Conservation (phyloP, 1,139 yeast genomes). For the Taphrina flavorubra region DNA sequence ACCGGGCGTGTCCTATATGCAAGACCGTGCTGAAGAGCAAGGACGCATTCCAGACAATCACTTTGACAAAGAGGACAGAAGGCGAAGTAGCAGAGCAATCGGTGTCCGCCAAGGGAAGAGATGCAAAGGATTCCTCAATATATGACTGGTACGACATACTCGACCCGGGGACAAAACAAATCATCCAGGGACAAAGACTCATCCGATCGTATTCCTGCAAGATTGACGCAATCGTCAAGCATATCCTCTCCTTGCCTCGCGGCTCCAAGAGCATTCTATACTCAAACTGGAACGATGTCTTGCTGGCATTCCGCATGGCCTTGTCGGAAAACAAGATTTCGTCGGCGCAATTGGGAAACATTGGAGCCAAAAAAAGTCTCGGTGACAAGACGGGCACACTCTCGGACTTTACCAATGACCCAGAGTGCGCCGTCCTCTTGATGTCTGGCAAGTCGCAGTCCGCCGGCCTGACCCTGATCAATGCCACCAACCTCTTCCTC, state of each 20-base stretch:
- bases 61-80: neutral
- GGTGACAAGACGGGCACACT: constrained; percentile 20
- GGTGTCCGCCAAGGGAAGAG: neutral
- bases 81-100: neutral
- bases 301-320: constrained; percentile 71
- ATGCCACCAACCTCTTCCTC: constrained; percentile 77
- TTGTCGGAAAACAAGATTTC: constrained; percentile 57
- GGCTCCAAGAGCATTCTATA: constrained; percentile 27
- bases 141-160: neutral
- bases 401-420: constrained; percentile 64
- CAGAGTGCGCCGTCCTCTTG: constrained; percentile 75
- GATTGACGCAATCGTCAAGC: constrained; percentile 79
- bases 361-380: constrained; percentile 59
- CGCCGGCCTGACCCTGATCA: constrained; percentile 83
- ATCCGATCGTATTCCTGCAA: constrained; percentile 75
- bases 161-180: neutral
- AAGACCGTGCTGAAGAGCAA: constrained; percentile 56
- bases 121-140: neutral
- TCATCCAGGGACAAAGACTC: constrained; percentile 47
- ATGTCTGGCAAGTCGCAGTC: constrained; percentile 79
- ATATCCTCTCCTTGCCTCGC: constrained; percentile 52
- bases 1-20: constrained; percentile 76
- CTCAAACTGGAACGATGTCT: constrained; percentile 56
- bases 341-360: constrained; percentile 50
- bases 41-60: constrained; percentile 29